Evolutionary conservation across 2,329 filamentous ascomycete species (phyloP).

Genomic region (Onygenales sp.): DNA sequence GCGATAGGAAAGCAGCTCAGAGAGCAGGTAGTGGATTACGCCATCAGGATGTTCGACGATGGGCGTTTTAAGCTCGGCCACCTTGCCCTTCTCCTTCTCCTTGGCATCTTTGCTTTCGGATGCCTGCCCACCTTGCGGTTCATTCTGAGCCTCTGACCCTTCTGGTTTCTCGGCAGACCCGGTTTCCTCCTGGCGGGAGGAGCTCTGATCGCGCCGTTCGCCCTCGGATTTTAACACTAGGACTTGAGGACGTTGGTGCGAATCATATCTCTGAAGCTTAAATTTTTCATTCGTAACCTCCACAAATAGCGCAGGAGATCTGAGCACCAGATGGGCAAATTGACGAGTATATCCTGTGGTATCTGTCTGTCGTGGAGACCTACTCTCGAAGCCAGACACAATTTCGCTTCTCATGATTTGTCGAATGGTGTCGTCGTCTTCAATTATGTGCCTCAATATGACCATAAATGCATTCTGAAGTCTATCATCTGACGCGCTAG

Average conservation of each 20-base stretch:
- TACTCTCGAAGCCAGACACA: constrained; percentile 59
- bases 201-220: constrained; percentile 13
- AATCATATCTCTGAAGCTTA: constrained; percentile 58
- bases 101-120: constrained; percentile 15
- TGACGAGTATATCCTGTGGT: constrained; percentile 63
- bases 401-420: constrained; percentile 92
- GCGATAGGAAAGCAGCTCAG: constrained; percentile 81
- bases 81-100: constrained; percentile 40
- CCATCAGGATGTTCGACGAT: constrained; percentile 88
- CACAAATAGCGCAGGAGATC: constrained; percentile 76
- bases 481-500: constrained; percentile 65
- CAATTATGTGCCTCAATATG: constrained; percentile 82
- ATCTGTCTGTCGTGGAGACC: constrained; percentile 52
- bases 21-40: constrained; percentile 88
- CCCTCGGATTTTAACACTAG: constrained; percentile 43
- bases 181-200: constrained; percentile 13
- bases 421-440: constrained; percentile 83
- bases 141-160: constrained; percentile 13
- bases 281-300: constrained; percentile 79
- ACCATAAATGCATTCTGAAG: constrained; percentile 71
- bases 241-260: constrained; percentile 42
- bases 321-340: constrained; percentile 68
- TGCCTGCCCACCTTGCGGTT: constrained; percentile 8
- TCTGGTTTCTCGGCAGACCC: constrained; percentile 24
- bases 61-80: constrained; percentile 65